These are phyloP conservation scores for Neurospora sp. DNA, from an alignment of 495 filamentous ascomycete genomes.

Conservation along the genomic window DNA sequence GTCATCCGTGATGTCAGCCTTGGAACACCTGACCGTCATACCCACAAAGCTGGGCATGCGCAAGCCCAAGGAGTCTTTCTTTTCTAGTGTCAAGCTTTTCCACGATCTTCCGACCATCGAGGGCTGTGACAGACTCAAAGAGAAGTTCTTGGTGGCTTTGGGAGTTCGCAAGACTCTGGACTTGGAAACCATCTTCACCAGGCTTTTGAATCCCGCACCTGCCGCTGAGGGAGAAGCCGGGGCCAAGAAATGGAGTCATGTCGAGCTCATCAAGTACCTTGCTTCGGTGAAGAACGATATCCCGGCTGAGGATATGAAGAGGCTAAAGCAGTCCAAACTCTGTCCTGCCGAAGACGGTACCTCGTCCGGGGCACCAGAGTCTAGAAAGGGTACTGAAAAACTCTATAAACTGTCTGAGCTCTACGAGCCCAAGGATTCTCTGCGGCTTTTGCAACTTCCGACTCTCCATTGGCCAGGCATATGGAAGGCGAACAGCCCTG, in stretches of 20 bases:
- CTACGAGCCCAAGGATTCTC: constrained; percentile 66
- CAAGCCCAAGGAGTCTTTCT: constrained; percentile 79
- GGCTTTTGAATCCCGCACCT: constrained; percentile 52
- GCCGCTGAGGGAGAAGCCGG: constrained; percentile 29
- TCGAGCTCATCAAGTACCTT: constrained; percentile 89
- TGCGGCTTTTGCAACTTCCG: constrained; percentile 59
- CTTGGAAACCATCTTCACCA: constrained; percentile 82
- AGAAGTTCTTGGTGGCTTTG: constrained; percentile 72
- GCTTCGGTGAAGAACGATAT: constrained; percentile 85
- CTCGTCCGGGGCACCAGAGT: constrained; percentile 27
- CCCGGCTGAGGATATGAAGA: constrained; percentile 68
- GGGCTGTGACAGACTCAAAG: constrained; percentile 68
- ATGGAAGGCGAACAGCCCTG: constrained; percentile 49
- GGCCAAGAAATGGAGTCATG: constrained; percentile 73
- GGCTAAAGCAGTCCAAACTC: constrained; percentile 64
- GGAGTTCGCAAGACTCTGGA: constrained; percentile 87
- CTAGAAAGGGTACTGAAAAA: constrained; percentile 30
- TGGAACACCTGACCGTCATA: constrained; percentile 64
- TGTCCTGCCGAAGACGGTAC: constrained; percentile 61
- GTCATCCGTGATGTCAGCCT: constrained; percentile 47
- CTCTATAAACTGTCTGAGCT: constrained; percentile 76
- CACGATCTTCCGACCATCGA: constrained; percentile 78
- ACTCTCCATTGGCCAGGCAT: constrained; percentile 78
- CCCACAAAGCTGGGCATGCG: constrained; percentile 89
- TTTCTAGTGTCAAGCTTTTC: constrained; percentile 85